Evolutionary conservation across 805 yeast genomes (phyloP).

Genomic region (Barnettozyma botsteinii): DNA sequence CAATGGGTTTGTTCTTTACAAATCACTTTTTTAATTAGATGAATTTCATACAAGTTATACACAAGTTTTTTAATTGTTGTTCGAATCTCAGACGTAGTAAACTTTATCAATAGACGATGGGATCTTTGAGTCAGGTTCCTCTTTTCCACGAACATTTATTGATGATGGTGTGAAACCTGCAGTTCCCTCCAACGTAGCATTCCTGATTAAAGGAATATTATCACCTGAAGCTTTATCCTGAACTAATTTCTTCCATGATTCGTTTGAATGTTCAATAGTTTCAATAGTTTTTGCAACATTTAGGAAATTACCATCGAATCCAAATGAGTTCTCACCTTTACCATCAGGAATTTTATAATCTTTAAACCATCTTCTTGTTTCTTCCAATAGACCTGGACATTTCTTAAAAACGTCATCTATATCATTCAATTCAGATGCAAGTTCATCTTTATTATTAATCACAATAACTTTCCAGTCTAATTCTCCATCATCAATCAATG

Average conservation of each 20-base stretch:
- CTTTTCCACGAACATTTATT: constrained; percentile 19
- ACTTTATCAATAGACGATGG: constrained; percentile 37
- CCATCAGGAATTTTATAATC: constrained; percentile 81
- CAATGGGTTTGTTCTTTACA: neutral
- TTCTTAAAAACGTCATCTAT: constrained; percentile 60
- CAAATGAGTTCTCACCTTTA: constrained; percentile 69
- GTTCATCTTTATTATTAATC: constrained; percentile 60
- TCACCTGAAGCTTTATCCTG: constrained; percentile 35
- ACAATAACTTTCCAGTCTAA: constrained; percentile 90
- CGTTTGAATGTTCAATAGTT: constrained; percentile 57
- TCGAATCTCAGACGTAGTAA: constrained; percentile 27
- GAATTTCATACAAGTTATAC: neutral
- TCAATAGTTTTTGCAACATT: constrained; percentile 52
- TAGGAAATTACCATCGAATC: constrained; percentile 63
- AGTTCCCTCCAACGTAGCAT: constrained; percentile 54
- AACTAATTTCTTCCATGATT: constrained; percentile 60
- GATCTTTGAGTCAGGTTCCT: constrained; percentile 28
- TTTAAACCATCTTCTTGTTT: constrained; percentile 75
- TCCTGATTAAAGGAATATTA: constrained; percentile 31
- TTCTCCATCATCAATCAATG: constrained; percentile 88
- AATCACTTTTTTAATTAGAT: neutral
- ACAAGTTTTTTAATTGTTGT: neutral
- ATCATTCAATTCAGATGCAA: constrained; percentile 53
- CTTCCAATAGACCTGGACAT: constrained; percentile 66
- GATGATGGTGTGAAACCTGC: constrained; percentile 38